Evolutionary conservation across 495 filamentous ascomycete species (phyloP), one percentile per base, ranked within the genome.

Genomic region (Hypomontagnella submonticulosa): DNA sequence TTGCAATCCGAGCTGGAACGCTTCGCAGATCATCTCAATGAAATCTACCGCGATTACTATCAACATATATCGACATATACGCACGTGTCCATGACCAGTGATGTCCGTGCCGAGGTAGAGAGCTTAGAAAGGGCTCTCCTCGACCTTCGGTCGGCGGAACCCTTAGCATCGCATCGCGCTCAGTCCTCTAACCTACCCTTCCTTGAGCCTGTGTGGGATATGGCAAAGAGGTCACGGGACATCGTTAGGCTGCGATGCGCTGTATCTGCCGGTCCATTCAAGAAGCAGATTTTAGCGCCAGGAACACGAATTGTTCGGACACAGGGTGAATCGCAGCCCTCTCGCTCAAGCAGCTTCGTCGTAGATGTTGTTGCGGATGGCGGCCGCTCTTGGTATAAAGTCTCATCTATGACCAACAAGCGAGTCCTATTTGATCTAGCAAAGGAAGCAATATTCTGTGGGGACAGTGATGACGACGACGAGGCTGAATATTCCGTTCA

Each of bases 361-460:
- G 63, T 74, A 27, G 71, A 74, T 46, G 57, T 74, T 11, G 56
- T 74, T 9, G 65, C 66, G 10, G 69, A 74, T 48, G 71, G 71
- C 0, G 71, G 71, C 2, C 54, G 65, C 27, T 68, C 66, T 4
- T 74, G 71, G 71, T 72, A 66, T 42, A 74, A 72, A 46, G 61
- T 74, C 30, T 74, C 71, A 0, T 72, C 69, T 3, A 72, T 70
- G 62, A 72, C 69, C 8, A 74, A 74, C 36, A 72, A 59, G 33
- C 65, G 66, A 30, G 12, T 74, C 5, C 40, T 74, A 13, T 70
- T 70, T 32, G 71, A 74, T 46, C 54, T 74, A 33, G 71, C 71
- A 13, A 74, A 74, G 41, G 71, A 72, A 53, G 63, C 69, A n/a
- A 34, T 74, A 27, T 74, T 68, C 38, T 61, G 63, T 32, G 71